phyloP scores from a whole-genome alignment of 345 rosid species.

The Dovyalis caffra region DNA sequence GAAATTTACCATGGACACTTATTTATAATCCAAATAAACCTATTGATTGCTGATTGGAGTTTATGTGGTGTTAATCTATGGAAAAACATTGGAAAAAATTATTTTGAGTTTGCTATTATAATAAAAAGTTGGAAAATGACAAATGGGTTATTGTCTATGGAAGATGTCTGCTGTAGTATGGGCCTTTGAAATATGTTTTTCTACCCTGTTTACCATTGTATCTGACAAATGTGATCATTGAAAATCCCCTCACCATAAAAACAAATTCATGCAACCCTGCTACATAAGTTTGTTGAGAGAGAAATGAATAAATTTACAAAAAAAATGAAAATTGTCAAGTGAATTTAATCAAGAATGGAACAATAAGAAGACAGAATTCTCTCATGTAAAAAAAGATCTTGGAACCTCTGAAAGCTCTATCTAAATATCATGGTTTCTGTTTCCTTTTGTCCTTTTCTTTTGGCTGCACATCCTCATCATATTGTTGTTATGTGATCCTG shows the following conservation, averaged over 20 bases:
- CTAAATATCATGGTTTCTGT: neutral
- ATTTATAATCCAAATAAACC: neutral
- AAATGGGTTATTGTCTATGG: neutral
- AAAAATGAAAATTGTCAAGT: neutral
- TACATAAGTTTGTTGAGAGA: too few relatives aligned
- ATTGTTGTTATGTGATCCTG: neutral
- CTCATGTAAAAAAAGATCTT: neutral
- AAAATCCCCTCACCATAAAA: neutral
- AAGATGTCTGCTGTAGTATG: neutral
- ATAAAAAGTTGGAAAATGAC: neutral
- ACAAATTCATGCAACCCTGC: neutral
- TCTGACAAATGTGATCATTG: neutral
- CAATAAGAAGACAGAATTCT: neutral
- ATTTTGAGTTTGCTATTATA: neutral
- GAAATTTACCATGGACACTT: neutral
- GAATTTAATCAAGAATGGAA: neutral
- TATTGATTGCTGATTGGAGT: neutral
- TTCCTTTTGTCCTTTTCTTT: neutral
- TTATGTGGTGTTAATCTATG: neutral
- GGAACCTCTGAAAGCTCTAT: neutral
- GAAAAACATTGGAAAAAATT: neutral
- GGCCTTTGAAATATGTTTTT: neutral
- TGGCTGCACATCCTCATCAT: neutral
- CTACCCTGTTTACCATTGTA: neutral
- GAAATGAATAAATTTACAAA: too few relatives aligned